Percentiles rank a stretch among this genome's conserved stretches.
Evolutionary conservation across 192 early-diverging fungal genomes (phyloP).

Genomic region (Backusella liffmaniae): DNA sequence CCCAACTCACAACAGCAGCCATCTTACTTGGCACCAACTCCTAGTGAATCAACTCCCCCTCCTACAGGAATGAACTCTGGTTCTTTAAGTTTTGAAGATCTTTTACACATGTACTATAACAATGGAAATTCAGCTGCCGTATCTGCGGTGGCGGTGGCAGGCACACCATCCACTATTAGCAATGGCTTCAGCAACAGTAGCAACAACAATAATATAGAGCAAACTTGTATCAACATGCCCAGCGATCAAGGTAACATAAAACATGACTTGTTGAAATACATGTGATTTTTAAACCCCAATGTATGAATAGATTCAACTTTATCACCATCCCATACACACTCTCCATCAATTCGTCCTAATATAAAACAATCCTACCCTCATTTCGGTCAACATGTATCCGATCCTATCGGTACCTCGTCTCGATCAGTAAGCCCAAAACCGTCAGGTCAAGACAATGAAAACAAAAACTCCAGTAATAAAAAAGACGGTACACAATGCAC

Average conservation of each 20-base stretch:
- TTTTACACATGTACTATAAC: slow-evolving; percentile 20
- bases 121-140: slow-evolving; percentile 9
- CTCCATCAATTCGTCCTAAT: background rate
- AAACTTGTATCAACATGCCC: background rate
- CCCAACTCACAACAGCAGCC: background rate
- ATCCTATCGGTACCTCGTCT: background rate
- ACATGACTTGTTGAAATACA: too few relatives aligned
- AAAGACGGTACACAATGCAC: slow-evolving; percentile 47
- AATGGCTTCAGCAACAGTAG: background rate
- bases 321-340: background rate
- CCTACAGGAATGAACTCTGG: slow-evolving; percentile 8
- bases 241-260: background rate
- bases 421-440: background rate
- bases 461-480: background rate
- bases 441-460: background rate
- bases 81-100: slow-evolving; percentile 23
- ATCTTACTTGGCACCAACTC: slow-evolving; percentile 1
- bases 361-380: background rate
- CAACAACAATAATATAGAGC: background rate
- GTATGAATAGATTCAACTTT: background rate
- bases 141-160: background rate
- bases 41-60: slow-evolving; percentile 6
- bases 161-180: background rate
- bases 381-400: background rate
- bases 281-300: too few relatives aligned